Percentiles rank a stretch among this genome's conserved stretches.
Evolutionary conservation across 345 rosid species (phyloP).

Genomic region (thale cress (Arabidopsis thaliana)): TAIR10.1 NC_003076.8:15262501-15263000

Average conservation of each 20-base stretch:
- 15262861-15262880: neutral
- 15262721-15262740: neutral
- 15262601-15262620: too few species aligned
- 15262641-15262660: constrained; percentile 27
- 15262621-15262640: neutral
- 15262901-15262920: constrained; percentile 8
- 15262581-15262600: neutral
- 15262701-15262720: neutral
- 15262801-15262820: constrained; percentile 3
- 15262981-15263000: constrained; percentile 15
- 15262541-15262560: constrained; percentile 5
- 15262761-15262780: constrained; percentile 27
- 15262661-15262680: constrained; percentile 35
- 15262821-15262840: constrained; percentile 1
- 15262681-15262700: constrained; percentile 24
- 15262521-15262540: neutral
- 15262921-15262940: constrained; percentile 17
- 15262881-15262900: constrained; percentile 29
- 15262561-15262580: neutral
- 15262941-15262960: constrained; percentile 14
- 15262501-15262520: constrained; percentile 7
- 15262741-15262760: neutral
- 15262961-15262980: constrained; percentile 26
- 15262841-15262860: neutral
- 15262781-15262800: constrained; percentile 20